phyloP scores from a whole-genome alignment of 345 rosid genomes.

The Populus simonii region DNA sequence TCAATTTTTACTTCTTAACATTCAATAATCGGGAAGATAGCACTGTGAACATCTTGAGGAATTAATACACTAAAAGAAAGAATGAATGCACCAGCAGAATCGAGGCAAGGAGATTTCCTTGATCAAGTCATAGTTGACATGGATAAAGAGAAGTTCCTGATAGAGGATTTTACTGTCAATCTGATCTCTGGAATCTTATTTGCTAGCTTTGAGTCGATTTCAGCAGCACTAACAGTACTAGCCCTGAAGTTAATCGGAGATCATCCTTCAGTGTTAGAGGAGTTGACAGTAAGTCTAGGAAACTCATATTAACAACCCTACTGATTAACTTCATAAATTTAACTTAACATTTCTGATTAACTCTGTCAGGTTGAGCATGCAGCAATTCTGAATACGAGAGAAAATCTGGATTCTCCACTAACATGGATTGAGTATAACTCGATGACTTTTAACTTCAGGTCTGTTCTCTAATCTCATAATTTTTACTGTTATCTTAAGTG shows the following conservation, averaged over 20 bases:
- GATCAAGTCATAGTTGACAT: conserved; percentile 21
- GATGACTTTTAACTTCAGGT: conserved; percentile 35
- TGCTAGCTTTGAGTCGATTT: conserved; percentile 20
- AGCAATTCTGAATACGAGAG: conserved; percentile 18
- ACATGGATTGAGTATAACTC: conserved; percentile 43
- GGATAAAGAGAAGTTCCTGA: conserved; percentile 22
- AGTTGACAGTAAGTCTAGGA: conserved; percentile 17
- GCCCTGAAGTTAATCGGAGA: conserved; percentile 27
- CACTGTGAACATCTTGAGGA: background rate
- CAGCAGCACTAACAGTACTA: conserved; percentile 1
- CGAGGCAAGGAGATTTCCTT: conserved; percentile 18
- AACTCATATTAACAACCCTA: background rate
- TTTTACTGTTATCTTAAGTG: background rate
- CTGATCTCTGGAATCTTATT: conserved; percentile 14
- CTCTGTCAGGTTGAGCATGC: conserved; percentile 34
- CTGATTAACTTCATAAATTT: background rate
- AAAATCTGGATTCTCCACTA: conserved; percentile 16
- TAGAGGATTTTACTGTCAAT: conserved; percentile 21
- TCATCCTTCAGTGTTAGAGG: conserved; percentile 29
- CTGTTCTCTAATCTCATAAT: background rate
- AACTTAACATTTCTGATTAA: background rate
- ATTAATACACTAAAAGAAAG: conserved; percentile 12
- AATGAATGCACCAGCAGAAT: background rate
- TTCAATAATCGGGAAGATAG: conserved; percentile 2
- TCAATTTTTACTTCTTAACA: background rate